Evolutionary conservation across 106 monocot species (phyloP), one percentile per base, ranked within the genome.

Genomic region (Dendrobium officinale): DNA sequence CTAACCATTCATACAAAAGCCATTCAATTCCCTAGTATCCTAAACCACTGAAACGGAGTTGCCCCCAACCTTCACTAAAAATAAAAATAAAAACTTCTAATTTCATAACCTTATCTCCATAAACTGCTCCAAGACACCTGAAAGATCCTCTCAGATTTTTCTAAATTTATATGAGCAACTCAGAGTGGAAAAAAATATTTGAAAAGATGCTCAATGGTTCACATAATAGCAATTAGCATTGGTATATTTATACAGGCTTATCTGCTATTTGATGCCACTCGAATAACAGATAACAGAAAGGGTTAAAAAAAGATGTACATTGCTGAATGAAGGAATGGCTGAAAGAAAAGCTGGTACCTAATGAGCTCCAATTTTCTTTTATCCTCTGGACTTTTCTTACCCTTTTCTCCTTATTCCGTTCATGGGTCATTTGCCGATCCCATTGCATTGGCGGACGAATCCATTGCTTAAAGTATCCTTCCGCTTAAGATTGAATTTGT

Each of bases 391-490:
- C 19, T 61, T 61, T 61, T 61, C 19, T 61, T 22, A 61, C 22
- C 22, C 4, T 61, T 61, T 61, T 61, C 4, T 37, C 6, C 33
- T 70, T 70, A 13, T 70, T 27, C n/a, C 15, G 15, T 70, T 44
- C 4, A 42, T 43, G 42, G 40, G 40, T 78, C 81, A 84, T 79
- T 79, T 79, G 2, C 61, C 45, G 42, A 80, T 82, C 75, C 88
- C 88, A 44, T 88, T 85, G 61, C 83, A 85, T 5, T 79, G 78
- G 75, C 72, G 67, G 64, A 75, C 15, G 3, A 64, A 55, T n/a
- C 84, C 84, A 20, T 84, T 84, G 79, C 79, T 66, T 37, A 51
- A 64, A n/a, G 40, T 10, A 18, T 82, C 85, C 83, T 85, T 88
- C 26, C 67, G 77, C 67, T 88, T 85, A 24, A 78, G 31, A 42